These are phyloP conservation scores for Acmispon strigosus DNA, from an alignment of 306 rosid species.

Conservation along the genomic window DNA sequence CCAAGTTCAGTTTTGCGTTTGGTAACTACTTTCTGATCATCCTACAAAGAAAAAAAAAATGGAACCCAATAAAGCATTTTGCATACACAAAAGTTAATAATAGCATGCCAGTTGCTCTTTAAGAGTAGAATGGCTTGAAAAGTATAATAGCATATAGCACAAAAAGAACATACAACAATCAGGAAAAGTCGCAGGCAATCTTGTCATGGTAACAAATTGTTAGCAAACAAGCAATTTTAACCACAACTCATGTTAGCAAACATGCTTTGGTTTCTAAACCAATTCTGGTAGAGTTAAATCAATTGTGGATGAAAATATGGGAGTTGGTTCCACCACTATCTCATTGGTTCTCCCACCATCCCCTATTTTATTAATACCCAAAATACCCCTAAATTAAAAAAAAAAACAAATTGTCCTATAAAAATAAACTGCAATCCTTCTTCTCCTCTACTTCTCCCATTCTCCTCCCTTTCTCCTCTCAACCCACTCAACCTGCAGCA, in stretches of 20 bases:
- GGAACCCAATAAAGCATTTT: conserved; percentile 18
- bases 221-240: neutral
- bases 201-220: neutral
- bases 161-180: neutral
- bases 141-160: neutral
- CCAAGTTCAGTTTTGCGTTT: conserved; percentile 99
- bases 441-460: too few relatives aligned
- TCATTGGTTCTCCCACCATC: too few relatives aligned
- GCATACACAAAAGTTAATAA: neutral
- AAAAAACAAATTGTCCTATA: too few relatives aligned
- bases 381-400: too few relatives aligned
- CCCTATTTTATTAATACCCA: too few relatives aligned
- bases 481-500: too few relatives aligned
- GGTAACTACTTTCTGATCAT: conserved; percentile 73
- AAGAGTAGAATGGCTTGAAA: neutral
- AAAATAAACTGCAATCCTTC: too few relatives aligned
- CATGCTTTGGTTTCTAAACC: neutral
- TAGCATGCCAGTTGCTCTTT: neutral
- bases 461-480: too few relatives aligned
- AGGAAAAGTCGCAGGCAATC: neutral
- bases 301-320: too few relatives aligned
- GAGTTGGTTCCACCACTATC: too few relatives aligned
- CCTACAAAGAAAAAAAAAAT: conserved; percentile 40
- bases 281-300: too few relatives aligned
- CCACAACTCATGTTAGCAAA: neutral